Evolutionary conservation across 2,329 filamentous ascomycete species (phyloP).

Genomic region (Aquanectria penicillioides): DNA sequence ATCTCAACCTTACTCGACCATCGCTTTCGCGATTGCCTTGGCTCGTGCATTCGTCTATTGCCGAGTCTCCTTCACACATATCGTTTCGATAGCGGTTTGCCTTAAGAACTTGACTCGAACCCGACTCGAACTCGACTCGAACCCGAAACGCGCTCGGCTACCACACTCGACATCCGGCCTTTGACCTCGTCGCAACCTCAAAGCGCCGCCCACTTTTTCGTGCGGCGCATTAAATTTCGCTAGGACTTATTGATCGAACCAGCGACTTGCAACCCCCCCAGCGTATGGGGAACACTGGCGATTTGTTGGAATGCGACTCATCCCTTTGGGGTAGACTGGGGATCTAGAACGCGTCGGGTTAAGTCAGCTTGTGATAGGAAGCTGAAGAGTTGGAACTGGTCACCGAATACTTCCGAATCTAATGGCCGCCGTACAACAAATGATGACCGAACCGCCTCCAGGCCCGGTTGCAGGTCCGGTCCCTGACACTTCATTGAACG

Average conservation of each 20-base stretch:
- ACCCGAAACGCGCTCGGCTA: no score
- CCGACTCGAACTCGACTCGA: not conserved
- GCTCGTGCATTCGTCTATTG: not conserved
- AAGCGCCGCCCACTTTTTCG: not conserved
- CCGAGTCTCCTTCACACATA: not conserved
- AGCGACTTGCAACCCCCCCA: not conserved
- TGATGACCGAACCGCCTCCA: conserved; percentile 47
- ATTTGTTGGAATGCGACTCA: conserved; percentile 26
- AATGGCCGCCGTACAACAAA: conserved; percentile 54
- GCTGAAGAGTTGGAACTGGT: conserved; percentile 18
- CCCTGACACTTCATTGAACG: conserved; percentile 38
- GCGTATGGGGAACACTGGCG: conserved; percentile 19
- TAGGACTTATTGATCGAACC: not conserved
- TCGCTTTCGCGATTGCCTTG: not conserved
- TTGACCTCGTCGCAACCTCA: not conserved
- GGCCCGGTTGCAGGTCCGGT: conserved; percentile 42
- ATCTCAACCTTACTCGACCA: conserved; percentile 1
- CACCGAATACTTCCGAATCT: not conserved
- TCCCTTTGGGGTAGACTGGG: conserved; percentile 15
- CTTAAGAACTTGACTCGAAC: not conserved
- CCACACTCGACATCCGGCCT: not conserved
- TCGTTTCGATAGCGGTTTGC: not conserved
- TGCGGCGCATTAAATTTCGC: conserved; percentile 8
- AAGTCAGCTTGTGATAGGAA: conserved; percentile 10
- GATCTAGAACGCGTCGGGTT: conserved; percentile 13